Base-by-base conservation (phyloP, 2,329 filamentous ascomycete genomes). In the Fusarium papillatum region DNA sequence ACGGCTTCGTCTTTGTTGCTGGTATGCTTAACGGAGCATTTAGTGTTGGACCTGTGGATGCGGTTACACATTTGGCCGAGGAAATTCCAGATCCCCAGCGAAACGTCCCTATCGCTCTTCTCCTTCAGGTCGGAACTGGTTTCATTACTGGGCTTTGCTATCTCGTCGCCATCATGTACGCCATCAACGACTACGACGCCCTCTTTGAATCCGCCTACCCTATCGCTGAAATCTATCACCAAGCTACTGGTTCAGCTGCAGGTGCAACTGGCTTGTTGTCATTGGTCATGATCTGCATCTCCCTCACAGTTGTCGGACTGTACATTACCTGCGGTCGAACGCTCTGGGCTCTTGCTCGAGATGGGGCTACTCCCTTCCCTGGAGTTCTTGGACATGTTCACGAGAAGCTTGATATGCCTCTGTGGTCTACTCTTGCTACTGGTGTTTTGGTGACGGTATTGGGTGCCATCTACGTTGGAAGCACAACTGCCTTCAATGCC, bases 381-480 rank as follows among this genome's bases (percentile, higher is more conserved):
- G 34, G 41, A 2, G 48, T 77, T 0, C 69, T 86, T 2, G 81
- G 82, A 0, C 76, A 76, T 6, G 78, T 87, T 2, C 71, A 83
- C 59, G 69, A 70, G 4, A 73, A 66, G 13, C 78, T 84, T 10
- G 78, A 81, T 17, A 84, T 84, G 80, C 85, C 85, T 7, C 63
- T 86, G 41, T 81, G 79, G 78, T 85, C 93, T 3, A 95, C 76
- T 77, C 84, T 80, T 74, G 87, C 84, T 83, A 88, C 88, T 29
- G 84, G 81, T 2, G 74, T 80, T 0, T 75, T 86, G 2, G 81
- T 85, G 0, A 91, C 91, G 0, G 80, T 92, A 5, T 84, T 94
- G 0, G 92, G 91, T 0, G 87, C 86, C 50, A 91, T 94, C 55
- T 94, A 93, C 74, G 87, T 94, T 2, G 92, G 90, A n/a, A 91